A percentile compares a stretch with the other conserved stretches of the same genome.
phyloP scores from a whole-genome alignment of 2,329 filamentous ascomycete species.

The Sarocladium brachiariae region DNA sequence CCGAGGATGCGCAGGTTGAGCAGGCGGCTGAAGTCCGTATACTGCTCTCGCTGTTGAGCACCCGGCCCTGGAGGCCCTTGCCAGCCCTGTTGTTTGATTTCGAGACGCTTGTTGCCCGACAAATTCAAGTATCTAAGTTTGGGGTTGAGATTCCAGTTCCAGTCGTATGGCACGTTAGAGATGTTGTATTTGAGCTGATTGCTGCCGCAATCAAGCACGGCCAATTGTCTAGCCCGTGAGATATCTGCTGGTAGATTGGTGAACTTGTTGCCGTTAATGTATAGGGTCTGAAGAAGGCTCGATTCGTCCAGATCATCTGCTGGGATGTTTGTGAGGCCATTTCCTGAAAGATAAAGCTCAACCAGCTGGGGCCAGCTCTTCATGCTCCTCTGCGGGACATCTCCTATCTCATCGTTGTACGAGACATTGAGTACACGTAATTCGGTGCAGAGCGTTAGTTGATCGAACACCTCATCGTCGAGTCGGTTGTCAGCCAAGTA shows the following conservation, averaged over 20 bases:
- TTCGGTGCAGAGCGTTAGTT: constrained; percentile 75
- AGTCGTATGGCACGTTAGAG: constrained; percentile 97
- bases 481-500: constrained; percentile 91
- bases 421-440: constrained; percentile 85
- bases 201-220: constrained; percentile 88
- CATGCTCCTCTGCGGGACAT: constrained; percentile 83
- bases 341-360: constrained; percentile 91
- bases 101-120: constrained; percentile 91
- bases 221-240: constrained; percentile 75
- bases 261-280: constrained; percentile 97
- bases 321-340: constrained; percentile 84
- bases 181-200: constrained; percentile 98
- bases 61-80: constrained; percentile 40
- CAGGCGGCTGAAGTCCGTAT: constrained; percentile 82
- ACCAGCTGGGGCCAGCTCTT: constrained; percentile 84
- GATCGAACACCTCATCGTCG: constrained; percentile 91
- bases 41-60: constrained; percentile 55
- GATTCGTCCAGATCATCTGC: constrained; percentile 91
- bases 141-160: constrained; percentile 99
- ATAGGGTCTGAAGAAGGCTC: constrained; percentile 77
- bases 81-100: constrained; percentile 64
- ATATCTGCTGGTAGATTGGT: constrained; percentile 93
- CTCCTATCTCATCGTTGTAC: constrained; percentile 82
- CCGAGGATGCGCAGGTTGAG: constrained; percentile 80
- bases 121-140: constrained; percentile 93